Percentiles rank a stretch among this genome's conserved stretches.
These are phyloP conservation scores for Neonectria magnoliae DNA, from an alignment of 2,329 filamentous ascomycete species.

Conservation along the genomic window DNA sequence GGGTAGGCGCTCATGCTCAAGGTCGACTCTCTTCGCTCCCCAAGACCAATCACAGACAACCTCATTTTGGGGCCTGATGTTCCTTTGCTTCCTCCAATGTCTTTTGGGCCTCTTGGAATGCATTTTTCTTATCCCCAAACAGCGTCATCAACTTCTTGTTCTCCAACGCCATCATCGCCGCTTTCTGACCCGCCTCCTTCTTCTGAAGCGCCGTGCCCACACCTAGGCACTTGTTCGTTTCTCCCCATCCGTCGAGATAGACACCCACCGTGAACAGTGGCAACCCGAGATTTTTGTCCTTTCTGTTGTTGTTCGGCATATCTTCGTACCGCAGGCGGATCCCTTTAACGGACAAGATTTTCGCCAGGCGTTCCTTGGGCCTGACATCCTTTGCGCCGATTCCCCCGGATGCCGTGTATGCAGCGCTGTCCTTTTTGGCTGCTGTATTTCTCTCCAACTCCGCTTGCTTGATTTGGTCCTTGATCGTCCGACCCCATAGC, in stretches of 20 bases:
- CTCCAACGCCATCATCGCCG: slow-evolving; percentile 70
- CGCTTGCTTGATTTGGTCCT: slow-evolving; percentile 60
- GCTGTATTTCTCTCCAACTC: slow-evolving; percentile 40
- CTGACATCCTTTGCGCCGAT: slow-evolving; percentile 9
- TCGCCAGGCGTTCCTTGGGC: slow-evolving; percentile 46
- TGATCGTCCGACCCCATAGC: slow-evolving; percentile 76
- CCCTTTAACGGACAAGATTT: slow-evolving; percentile 63
- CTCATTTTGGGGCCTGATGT: not conserved
- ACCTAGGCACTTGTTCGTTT: slow-evolving; percentile 69
- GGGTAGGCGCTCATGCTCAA: not conserved
- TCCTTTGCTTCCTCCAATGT: slow-evolving; percentile 28
- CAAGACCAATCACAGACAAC: not conserved
- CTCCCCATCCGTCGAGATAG: slow-evolving; percentile 75
- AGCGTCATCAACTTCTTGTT: slow-evolving; percentile 72
- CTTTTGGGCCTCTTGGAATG: slow-evolving; percentile 48
- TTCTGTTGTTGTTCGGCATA: slow-evolving; percentile 58
- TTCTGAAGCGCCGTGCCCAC: slow-evolving; percentile 73
- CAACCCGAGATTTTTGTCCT: slow-evolving; percentile 63
- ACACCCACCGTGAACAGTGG: slow-evolving; percentile 71
- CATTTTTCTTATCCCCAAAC: slow-evolving; percentile 60
- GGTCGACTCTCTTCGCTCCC: not conserved
- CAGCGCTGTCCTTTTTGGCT: not conserved
- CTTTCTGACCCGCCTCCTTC: slow-evolving; percentile 74
- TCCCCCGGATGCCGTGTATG: not conserved
- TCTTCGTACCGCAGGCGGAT: slow-evolving; percentile 71